Conservation (phyloP, 306 rosid species). For the Vigna trinervia region DNA sequence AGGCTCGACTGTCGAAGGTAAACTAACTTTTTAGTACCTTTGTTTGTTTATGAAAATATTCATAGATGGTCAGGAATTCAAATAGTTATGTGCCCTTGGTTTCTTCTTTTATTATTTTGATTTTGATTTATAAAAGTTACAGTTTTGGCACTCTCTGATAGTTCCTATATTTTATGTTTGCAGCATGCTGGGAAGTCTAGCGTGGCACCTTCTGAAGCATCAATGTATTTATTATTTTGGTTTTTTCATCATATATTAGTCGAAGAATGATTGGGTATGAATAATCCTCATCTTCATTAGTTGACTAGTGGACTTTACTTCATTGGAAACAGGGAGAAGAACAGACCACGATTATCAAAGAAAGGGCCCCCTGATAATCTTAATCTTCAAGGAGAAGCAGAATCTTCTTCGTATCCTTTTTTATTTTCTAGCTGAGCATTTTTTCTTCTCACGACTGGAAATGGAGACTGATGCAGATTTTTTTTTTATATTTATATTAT, state of each 20-base stretch:
- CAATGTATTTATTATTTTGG: slow-evolving; percentile 50
- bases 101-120: slow-evolving; percentile 28
- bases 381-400: slow-evolving; percentile 63
- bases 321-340: slow-evolving; percentile 69
- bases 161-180: slow-evolving; percentile 43
- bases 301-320: slow-evolving; percentile 40
- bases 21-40: slow-evolving; percentile 36
- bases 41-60: slow-evolving; percentile 34
- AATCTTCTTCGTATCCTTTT: slow-evolving; percentile 84
- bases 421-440: slow-evolving; percentile 18
- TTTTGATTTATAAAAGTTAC: slow-evolving; percentile 14
- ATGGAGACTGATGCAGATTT: slow-evolving; percentile 23
- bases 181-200: slow-evolving; percentile 77
- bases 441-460: slow-evolving; percentile 31
- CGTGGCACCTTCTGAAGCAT: slow-evolving; percentile 64
- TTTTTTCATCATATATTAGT: slow-evolving; percentile 18
- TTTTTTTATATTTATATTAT: slow-evolving; percentile 19
- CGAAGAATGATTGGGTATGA: slow-evolving; percentile 17
- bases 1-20: slow-evolving; percentile 63
- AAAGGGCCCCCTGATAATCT: slow-evolving; percentile 54
- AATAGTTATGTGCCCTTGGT: slow-evolving; percentile 11
- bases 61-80: neutral
- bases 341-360: slow-evolving; percentile 52
- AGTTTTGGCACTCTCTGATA: slow-evolving; percentile 50
- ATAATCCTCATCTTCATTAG: slow-evolving; percentile 29